Evolutionary conservation across 768 basidiomycete species (phyloP), one percentile per base, ranked within the genome.

Genomic region (Phlegmacium glaucopus): DNA sequence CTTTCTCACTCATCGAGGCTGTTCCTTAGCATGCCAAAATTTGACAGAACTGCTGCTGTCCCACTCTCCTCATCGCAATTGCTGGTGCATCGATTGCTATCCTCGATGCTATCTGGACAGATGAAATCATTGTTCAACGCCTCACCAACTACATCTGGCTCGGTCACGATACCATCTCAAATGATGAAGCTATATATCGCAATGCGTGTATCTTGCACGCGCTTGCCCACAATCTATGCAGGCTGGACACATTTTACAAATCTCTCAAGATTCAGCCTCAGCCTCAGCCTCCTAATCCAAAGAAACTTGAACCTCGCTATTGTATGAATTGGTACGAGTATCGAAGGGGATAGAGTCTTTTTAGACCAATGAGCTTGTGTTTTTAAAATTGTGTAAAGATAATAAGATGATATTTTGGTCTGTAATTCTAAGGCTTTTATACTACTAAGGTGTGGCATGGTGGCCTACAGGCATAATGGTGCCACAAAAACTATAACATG

Each of bases 91-190:
- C 63, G 59, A 26, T 72, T 10, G 46, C 49, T 12, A 55, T 73
- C 26, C 52, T 65, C 29, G 72, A 72, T 18, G 66, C 60, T 12
- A 49, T 71, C 11, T 34, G 62, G 27, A 62, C 61, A 1, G 22
- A 44, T 11, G 26, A 45, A 1, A 56, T 53, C 32, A 48, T 74
- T 10, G 58, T 64, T 28, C 68, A 71, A 48, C 56, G 50, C n/a
- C 64, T 71, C 11, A 68, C 66, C 0, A 65, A 69, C 39, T 61
- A 58, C 39, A 30, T 65, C 18, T 69, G 66, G 64, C 35, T 66
- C 28, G 68, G 60, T 38, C 2, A 17, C 27, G 51, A 42, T 37
- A 51, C 54, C 42, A 30, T 50, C 9, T 32, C 41, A 10, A 61
- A 66, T 18, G 56, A 61, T 9, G 26, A 17, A 3, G 60, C 58